phyloP scores from a whole-genome alignment of 495 filamentous ascomycete genomes.

The Aspergillus campestris region DNA sequence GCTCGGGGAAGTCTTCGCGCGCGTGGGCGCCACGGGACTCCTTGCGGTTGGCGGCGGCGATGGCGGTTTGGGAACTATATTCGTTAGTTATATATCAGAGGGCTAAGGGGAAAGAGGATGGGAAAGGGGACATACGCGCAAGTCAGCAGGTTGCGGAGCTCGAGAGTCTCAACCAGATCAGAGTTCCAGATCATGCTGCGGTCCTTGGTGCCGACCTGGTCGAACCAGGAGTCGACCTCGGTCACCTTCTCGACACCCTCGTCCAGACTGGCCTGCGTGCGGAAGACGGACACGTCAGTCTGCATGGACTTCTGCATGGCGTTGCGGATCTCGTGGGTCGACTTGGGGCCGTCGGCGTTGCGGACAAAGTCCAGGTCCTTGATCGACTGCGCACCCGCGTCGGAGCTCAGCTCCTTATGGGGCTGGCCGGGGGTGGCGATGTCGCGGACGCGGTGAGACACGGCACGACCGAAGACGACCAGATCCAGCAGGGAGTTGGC shows the following conservation, averaged over 20 bases:
- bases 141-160: constrained; percentile 86
- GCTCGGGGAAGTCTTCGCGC: constrained; percentile 87
- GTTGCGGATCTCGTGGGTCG: constrained; percentile 74
- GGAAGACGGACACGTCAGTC: constrained; percentile 93
- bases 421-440: constrained; percentile 71
- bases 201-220: constrained; percentile 85
- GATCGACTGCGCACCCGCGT: constrained; percentile 82
- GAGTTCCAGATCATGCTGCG: constrained; percentile 99
- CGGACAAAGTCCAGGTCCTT: constrained; percentile 78
- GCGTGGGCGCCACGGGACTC: constrained; percentile 94
- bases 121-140: constrained; percentile 62
- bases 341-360: constrained; percentile 74
- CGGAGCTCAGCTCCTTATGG: constrained; percentile 65
- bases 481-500: constrained; percentile 97
- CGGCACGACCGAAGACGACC: constrained; percentile 93
- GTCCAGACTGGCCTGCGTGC: constrained; percentile 82
- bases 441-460: constrained; percentile 91
- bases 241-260: constrained; percentile 76
- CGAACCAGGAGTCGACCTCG: constrained; percentile 71
- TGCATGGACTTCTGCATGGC: constrained; percentile 99
- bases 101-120: not conserved
- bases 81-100: not conserved
- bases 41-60: constrained; percentile 77
- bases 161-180: constrained; percentile 89
- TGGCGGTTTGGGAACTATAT: constrained; percentile 70